These are phyloP conservation scores for Arachis monticola DNA, from an alignment of 331 rosid species.

Conservation along the genomic window DNA sequence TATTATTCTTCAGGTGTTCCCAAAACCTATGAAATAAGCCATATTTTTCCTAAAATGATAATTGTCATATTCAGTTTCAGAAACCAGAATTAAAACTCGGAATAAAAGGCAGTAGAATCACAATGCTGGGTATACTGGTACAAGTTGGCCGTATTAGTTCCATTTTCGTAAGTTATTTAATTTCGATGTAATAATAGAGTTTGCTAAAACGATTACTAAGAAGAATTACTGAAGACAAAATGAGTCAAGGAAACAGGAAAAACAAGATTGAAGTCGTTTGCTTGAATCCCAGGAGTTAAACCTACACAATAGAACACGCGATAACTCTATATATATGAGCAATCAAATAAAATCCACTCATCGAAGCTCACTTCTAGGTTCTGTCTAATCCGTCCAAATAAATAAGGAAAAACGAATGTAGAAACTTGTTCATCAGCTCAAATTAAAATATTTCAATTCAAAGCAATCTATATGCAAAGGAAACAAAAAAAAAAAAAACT, in stretches of 20 bases:
- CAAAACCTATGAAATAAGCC: background rate
- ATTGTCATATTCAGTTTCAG: slow-evolving; percentile 17
- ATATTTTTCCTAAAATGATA: background rate
- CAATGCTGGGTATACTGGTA: slow-evolving; percentile 4
- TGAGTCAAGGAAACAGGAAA: background rate
- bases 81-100: slow-evolving; percentile 20
- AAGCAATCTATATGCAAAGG: background rate
- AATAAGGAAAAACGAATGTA: background rate
- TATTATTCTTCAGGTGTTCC: background rate
- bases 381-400: background rate
- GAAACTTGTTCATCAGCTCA: background rate
- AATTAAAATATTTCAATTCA: too few relatives aligned
- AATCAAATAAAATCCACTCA: slow-evolving; percentile 5
- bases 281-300: slow-evolving; percentile 27
- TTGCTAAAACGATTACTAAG: background rate
- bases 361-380: background rate
- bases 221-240: background rate
- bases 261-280: background rate
- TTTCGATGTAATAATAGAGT: slow-evolving; percentile 14
- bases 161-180: background rate
- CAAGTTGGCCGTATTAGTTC: slow-evolving; percentile 2
- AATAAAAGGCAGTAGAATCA: slow-evolving; percentile 23
- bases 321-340: background rate
- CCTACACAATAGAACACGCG: background rate
- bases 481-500: too few relatives aligned